Evolutionary conservation across 2,329 filamentous ascomycete species (phyloP).

Genomic region (Beauveria bassiana): DNA sequence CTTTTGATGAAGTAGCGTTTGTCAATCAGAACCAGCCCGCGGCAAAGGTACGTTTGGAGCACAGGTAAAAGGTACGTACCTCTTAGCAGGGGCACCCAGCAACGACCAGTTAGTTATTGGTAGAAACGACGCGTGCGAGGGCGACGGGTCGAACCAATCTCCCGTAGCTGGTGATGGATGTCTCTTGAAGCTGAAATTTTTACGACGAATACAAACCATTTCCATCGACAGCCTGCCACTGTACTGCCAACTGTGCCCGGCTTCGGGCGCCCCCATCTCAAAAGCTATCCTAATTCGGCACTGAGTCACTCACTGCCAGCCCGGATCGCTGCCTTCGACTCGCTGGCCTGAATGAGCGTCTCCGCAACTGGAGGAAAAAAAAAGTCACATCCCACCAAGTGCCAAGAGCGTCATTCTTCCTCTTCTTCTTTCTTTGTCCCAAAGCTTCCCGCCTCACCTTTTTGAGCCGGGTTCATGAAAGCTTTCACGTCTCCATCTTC

Average conservation of each 20-base stretch:
- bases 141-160: no score
- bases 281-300: not conserved
- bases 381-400: conserved; percentile 4
- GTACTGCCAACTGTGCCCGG: not conserved
- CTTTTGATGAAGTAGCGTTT: no score
- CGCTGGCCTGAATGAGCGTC: not conserved
- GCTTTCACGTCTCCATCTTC: not conserved
- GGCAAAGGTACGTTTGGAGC: no score
- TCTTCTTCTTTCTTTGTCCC: not conserved
- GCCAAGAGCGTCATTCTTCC: not conserved
- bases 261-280: not conserved
- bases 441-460: not conserved
- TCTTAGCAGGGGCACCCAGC: no score
- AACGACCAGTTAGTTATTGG: no score
- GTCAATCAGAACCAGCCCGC: no score
- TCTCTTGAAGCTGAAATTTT: no score
- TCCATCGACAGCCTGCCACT: no score
- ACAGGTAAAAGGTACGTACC: no score
- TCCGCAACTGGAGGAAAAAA: conserved; percentile 9
- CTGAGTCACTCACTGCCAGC: not conserved
- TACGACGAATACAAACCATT: no score
- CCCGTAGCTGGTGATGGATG: no score
- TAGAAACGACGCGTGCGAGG: no score
- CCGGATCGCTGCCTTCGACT: not conserved
- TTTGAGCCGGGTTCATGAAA: conserved; percentile 11